Conservation (phyloP, 1,284 basidiomycete species). For the Austroboletus novae-zelandiae region DNA sequence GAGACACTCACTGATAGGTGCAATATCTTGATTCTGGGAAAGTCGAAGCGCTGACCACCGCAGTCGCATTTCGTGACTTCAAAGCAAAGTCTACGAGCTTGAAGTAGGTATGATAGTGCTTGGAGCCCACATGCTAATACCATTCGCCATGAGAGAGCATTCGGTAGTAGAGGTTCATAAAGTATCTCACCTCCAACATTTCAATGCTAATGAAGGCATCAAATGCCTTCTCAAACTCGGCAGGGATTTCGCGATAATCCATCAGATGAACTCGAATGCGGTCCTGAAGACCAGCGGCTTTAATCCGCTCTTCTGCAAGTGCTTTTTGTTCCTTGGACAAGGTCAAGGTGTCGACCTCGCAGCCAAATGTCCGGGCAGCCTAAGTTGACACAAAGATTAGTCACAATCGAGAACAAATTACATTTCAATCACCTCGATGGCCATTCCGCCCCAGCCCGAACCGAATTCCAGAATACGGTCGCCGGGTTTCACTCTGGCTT, state of each 20-base stretch:
- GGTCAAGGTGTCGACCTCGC: conserved; percentile 86
- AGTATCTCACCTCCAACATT: conserved; percentile 74
- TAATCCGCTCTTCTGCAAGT: conserved; percentile 81
- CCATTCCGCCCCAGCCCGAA: conserved; percentile 89
- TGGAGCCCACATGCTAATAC: conserved; percentile 63
- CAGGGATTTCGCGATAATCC: conserved; percentile 82
- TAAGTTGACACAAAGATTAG: conserved; percentile 27
- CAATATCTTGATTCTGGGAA: conserved; percentile 79
- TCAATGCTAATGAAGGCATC: conserved; percentile 89
- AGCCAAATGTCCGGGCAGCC: conserved; percentile 69
- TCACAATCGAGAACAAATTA: not conserved
- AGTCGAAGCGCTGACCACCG: conserved; percentile 77
- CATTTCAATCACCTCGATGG: conserved; percentile 67
- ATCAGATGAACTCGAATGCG: conserved; percentile 81
- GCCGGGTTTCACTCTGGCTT: conserved; percentile 74
- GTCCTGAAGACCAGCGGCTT: conserved; percentile 65
- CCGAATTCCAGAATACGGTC: conserved; percentile 87
- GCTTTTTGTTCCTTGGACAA: conserved; percentile 84
- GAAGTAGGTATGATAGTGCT: conserved; percentile 76
- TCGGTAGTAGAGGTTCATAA: not conserved
- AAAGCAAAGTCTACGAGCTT: conserved; percentile 78
- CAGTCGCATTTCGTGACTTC: conserved; percentile 67
- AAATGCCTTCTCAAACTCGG: conserved; percentile 74
- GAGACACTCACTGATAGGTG: conserved; percentile 57
- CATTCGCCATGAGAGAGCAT: conserved; percentile 7